Evolutionary conservation across 2,329 filamentous ascomycete genomes (phyloP).

Genomic region (Stachybotrys elegans): DNA sequence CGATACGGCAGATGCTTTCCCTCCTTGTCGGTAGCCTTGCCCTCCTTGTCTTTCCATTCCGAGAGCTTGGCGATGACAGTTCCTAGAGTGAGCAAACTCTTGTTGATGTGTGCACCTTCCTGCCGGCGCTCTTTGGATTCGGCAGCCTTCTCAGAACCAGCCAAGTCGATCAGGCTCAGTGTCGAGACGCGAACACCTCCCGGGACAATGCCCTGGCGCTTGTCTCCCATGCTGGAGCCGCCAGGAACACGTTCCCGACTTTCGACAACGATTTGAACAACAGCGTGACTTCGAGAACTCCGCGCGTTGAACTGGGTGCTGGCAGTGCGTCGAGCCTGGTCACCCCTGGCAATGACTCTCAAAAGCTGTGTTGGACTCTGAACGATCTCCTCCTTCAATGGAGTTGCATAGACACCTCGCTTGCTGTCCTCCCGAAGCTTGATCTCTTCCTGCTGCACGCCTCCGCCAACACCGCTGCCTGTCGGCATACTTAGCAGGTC

Average conservation of each 20-base stretch:
- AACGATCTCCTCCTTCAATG: slow-evolving; percentile 96
- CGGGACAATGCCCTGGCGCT: slow-evolving; percentile 66
- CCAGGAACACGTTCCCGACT: slow-evolving; percentile 79
- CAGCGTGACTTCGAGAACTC: slow-evolving; percentile 95
- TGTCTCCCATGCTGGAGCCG: slow-evolving; percentile 33
- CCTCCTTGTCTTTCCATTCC: slow-evolving; percentile 77
- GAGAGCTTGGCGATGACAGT: slow-evolving; percentile 94
- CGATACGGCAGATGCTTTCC: slow-evolving; percentile 92
- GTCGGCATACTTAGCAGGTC: slow-evolving; percentile 79
- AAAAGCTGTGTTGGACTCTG: slow-evolving; percentile 94
- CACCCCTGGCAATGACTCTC: slow-evolving; percentile 89
- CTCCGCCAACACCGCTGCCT: slow-evolving; percentile 47
- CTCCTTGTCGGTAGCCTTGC: slow-evolving; percentile 70
- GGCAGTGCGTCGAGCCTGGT: slow-evolving; percentile 82
- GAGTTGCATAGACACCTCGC: slow-evolving; percentile 91
- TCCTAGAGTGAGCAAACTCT: slow-evolving; percentile 88
- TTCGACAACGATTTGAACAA: slow-evolving; percentile 97
- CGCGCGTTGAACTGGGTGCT: slow-evolving; percentile 96
- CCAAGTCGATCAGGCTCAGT: slow-evolving; percentile 89
- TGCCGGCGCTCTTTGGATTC: slow-evolving; percentile 91
- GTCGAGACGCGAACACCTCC: slow-evolving; percentile 95
- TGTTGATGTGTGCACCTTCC: slow-evolving; percentile 98
- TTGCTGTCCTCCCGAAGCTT: slow-evolving; percentile 96
- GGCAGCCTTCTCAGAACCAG: slow-evolving; percentile 91
- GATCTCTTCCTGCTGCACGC: slow-evolving; percentile 76